phyloP scores from a whole-genome alignment of 2,329 filamentous ascomycete genomes.

The Sporothrix brunneoviolacea region DNA sequence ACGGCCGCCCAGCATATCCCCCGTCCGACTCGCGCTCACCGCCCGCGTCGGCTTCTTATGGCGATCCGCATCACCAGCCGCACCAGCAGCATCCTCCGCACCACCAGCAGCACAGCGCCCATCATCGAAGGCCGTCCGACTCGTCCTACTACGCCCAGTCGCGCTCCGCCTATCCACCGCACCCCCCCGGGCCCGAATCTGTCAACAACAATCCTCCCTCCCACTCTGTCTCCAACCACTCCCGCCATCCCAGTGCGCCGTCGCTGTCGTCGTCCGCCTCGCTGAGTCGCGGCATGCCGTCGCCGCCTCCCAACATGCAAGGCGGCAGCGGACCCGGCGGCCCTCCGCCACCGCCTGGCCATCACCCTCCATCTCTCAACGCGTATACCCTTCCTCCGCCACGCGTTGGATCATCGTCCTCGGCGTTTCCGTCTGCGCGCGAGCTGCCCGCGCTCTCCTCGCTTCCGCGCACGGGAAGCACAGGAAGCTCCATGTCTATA shows the following conservation, averaged over 20 bases:
- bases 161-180: slow-evolving; percentile 29
- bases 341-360: slow-evolving; percentile 12
- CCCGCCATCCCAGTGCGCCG: slow-evolving; percentile 39
- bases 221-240: slow-evolving; percentile 28
- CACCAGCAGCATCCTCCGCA: slow-evolving; percentile 1
- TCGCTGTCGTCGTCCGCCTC: slow-evolving; percentile 31
- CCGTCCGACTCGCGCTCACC: slow-evolving; percentile 19
- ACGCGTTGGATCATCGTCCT: slow-evolving; percentile 35
- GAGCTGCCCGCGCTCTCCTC: slow-evolving; percentile 47
- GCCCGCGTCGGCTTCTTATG: slow-evolving; percentile 22
- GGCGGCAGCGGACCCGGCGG: slow-evolving; percentile 9
- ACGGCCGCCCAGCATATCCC: slow-evolving; percentile 25
- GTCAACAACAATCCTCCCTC: slow-evolving; percentile 8
- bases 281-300: slow-evolving; percentile 39
- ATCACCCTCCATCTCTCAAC: slow-evolving; percentile 20
- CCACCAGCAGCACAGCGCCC: slow-evolving; percentile 9
- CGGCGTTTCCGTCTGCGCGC: slow-evolving; percentile 42
- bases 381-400: slow-evolving; percentile 42
- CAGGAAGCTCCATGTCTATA: slow-evolving; percentile 54
- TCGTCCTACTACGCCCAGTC: slow-evolving; percentile 35
- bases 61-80: slow-evolving; percentile 25
- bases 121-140: slow-evolving; percentile 36
- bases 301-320: slow-evolving; percentile 23
- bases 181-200: slow-evolving; percentile 17
- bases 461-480: slow-evolving; percentile 40